Base-by-base conservation (phyloP, 768 basidiomycete species). In the Pleurotus tuoliensis region DNA sequence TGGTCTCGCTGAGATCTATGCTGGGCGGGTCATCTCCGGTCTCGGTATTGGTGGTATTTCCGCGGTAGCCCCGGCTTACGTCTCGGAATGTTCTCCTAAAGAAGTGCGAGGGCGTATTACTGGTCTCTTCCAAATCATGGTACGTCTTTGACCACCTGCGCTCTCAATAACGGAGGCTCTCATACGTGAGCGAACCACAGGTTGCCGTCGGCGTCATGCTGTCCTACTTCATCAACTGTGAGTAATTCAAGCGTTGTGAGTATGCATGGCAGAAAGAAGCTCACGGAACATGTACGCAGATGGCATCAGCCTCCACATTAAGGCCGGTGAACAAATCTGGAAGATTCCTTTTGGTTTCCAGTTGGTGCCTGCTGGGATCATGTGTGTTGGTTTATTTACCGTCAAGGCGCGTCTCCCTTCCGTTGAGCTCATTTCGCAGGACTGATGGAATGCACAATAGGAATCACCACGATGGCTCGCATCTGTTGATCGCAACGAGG, bases 21-120 rank as follows among this genome's bases (percentile, higher is more conserved):
- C 72, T 20, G 86, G 86, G 24, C 80, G 86, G 56, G 80, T 85
- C 56, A 64, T 86, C 49, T 76, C 82, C 12, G 86, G 86, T 40
- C 25, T 86, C 18, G 86, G 86, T 41, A 80, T 87, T 30, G 85
- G 84, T 55, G 77, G 74, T 9, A 83, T 87, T 62, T 84, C 82
- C 3, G 64, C 80, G n/a, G 79, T 86, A 24, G 80, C 83, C 9
- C 87, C 87, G 5, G 78, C 85, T 0, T 89, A 81, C 64, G 85
- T 87, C 39, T 79, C 82, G 9, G 88, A 89, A 66, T 85, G 84
- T 66, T 75, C 80, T 4, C 87, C 88, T 16, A 87, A 86, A 66
- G 69, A 83, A 38, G 82, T 86, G 5, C 82, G 87, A 58, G 86
- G 86, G 6, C 74, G 83, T 20, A 82, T 86, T 61, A 86, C 83